Percentiles rank a stretch among this genome's conserved stretches.
These are phyloP conservation scores for Phlyctochytrium arcticum DNA, from an alignment of 192 early-diverging fungal genomes.

Conservation along the genomic window DNA sequence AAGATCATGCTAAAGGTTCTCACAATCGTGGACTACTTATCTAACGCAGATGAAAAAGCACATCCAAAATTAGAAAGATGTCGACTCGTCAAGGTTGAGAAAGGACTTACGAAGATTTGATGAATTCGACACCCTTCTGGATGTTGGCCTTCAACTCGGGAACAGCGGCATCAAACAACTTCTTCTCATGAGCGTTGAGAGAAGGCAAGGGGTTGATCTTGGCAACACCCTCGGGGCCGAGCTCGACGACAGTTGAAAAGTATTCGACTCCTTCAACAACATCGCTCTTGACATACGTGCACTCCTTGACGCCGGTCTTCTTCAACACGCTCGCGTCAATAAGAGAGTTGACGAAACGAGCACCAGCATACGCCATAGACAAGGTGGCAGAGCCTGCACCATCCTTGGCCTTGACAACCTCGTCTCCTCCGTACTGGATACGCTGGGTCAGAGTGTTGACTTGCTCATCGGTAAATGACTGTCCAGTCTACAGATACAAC, in stretches of 20 bases:
- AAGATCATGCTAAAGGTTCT: neutral
- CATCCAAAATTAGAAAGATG: neutral
- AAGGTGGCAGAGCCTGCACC: constrained; percentile 58
- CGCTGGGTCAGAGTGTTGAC: constrained; percentile 52
- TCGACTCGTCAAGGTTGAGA: neutral
- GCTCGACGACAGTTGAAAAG: constrained; percentile 59
- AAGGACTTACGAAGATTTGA: constrained; percentile 32
- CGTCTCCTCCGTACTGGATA: constrained; percentile 67
- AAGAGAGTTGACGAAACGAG: constrained; percentile 53
- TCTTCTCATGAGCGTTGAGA: constrained; percentile 50
- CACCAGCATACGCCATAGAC: constrained; percentile 63
- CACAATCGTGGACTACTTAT: constrained; percentile 9
- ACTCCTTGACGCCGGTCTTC: constrained; percentile 57
- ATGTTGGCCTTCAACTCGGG: constrained; percentile 60
- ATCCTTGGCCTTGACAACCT: constrained; percentile 67
- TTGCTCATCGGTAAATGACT: constrained; percentile 51
- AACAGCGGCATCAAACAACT: constrained; percentile 50
- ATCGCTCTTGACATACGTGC: constrained; percentile 52
- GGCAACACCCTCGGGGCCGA: constrained; percentile 51
- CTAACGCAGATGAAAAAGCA: neutral
- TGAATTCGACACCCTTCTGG: constrained; percentile 78
- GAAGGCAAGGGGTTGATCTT: constrained; percentile 52
- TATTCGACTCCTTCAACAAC: constrained; percentile 46
- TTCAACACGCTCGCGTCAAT: constrained; percentile 46
- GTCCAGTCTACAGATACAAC: constrained; percentile 23